Evolutionary conservation across 2,329 filamentous ascomycete genomes (phyloP).

Genomic region (Fusarium bactridioides): DNA sequence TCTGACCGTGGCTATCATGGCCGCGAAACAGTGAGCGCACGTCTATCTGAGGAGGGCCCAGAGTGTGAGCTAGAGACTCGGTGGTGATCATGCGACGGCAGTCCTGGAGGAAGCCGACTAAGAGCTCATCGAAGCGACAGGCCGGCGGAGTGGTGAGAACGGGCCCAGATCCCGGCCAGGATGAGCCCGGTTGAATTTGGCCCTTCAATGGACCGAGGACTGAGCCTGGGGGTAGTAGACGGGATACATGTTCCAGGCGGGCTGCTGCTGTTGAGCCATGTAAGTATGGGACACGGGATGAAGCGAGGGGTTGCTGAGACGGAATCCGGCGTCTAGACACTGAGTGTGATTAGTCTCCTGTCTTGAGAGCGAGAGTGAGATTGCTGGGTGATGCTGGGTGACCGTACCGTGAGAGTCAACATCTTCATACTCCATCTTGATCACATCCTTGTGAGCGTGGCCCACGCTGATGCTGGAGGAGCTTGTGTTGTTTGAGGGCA

Average conservation of each 20-base stretch:
- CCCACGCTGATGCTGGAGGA: conserved; percentile 43
- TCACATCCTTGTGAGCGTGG: conserved; percentile 49
- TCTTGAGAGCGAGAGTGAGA: not conserved
- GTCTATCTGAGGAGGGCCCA: conserved; percentile 46
- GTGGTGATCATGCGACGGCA: conserved; percentile 46
- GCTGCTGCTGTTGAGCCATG: conserved; percentile 41
- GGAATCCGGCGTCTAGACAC: conserved; percentile 45
- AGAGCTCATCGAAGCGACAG: conserved; percentile 46
- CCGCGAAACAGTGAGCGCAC: conserved; percentile 46
- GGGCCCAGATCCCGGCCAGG: conserved; percentile 46
- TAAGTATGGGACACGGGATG: conserved; percentile 37
- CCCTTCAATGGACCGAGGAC: conserved; percentile 45
- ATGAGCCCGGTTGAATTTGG: conserved; percentile 33
- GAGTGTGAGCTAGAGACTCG: conserved; percentile 41
- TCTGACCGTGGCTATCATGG: conserved; percentile 29
- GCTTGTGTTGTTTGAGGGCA: conserved; percentile 45
- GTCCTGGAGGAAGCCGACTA: conserved; percentile 48
- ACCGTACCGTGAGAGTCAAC: conserved; percentile 44
- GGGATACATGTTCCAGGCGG: conserved; percentile 46
- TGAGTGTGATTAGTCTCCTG: conserved; percentile 42
- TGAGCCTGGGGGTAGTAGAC: conserved; percentile 47
- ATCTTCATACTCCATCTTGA: conserved; percentile 54
- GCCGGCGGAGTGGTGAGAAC: conserved; percentile 43
- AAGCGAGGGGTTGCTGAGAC: conserved; percentile 42
- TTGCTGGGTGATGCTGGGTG: not conserved